Evolutionary conservation across 1,284 basidiomycete genomes (phyloP).

Genomic region (Afroboletus lepidellus): DNA sequence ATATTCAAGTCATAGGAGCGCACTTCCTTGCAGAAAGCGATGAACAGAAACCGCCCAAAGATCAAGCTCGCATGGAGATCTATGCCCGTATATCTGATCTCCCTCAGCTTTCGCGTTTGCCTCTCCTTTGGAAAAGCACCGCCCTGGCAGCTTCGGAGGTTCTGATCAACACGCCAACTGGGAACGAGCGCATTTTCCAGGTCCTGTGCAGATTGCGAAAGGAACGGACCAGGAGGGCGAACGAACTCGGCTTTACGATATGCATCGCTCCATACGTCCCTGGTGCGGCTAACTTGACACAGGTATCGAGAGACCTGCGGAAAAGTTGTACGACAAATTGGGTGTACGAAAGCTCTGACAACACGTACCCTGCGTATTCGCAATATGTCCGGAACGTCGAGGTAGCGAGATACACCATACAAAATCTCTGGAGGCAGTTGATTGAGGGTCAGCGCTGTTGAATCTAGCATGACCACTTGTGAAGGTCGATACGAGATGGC

Average conservation of each 20-base stretch:
- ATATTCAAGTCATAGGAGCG: conserved; percentile 21
- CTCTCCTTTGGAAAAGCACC: not conserved
- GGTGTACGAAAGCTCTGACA: not conserved
- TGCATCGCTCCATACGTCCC: not conserved
- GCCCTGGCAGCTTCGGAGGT: not conserved
- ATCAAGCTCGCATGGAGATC: conserved; percentile 5
- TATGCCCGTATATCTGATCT: not conserved
- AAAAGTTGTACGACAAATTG: not conserved
- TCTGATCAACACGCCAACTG: not conserved
- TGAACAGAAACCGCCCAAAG: conserved; percentile 21
- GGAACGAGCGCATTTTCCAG: not conserved
- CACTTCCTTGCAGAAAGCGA: conserved; percentile 19
- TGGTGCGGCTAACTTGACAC: not conserved
- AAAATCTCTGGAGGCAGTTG: not conserved
- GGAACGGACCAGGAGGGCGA: not conserved
- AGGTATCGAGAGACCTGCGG: not conserved
- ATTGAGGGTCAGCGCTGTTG: not conserved
- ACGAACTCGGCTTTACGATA: not conserved
- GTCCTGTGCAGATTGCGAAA: not conserved
- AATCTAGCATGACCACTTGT: not conserved
- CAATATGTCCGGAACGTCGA: not conserved
- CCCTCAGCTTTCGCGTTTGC: not conserved
- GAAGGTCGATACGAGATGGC: too few relatives aligned
- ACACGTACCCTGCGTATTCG: not conserved
- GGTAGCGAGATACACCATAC: not conserved